Conservation (phyloP, 2,329 filamentous ascomycete species). For the Penicillium sp. region DNA sequence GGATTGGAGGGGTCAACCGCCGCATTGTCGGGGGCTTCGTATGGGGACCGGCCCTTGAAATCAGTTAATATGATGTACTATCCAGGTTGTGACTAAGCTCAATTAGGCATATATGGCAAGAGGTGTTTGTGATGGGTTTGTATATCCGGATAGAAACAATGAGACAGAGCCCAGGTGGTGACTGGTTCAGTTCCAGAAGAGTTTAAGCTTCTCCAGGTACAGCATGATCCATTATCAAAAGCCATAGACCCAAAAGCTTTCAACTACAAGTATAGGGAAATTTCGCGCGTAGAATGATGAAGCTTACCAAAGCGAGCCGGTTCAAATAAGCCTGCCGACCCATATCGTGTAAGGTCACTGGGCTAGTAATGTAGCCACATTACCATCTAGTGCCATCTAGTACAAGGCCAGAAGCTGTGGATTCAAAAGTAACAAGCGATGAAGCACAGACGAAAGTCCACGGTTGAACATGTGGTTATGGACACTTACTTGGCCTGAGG, state of each 20-base stretch:
- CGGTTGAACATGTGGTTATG: slow-evolving; percentile 4
- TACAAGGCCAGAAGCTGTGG: not conserved
- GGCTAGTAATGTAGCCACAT: slow-evolving; percentile 8
- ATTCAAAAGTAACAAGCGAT: not conserved
- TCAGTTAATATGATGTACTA: slow-evolving; percentile 19
- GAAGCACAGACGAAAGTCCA: not conserved
- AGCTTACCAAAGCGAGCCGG: slow-evolving; percentile 47
- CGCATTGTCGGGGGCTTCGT: slow-evolving; percentile 41
- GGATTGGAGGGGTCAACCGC: slow-evolving; percentile 20
- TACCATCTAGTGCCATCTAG: not conserved
- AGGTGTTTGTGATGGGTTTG: not conserved
- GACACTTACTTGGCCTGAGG: slow-evolving; percentile 15
- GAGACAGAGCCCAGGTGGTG: not conserved
- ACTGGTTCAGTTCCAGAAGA: not conserved
- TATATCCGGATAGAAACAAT: not conserved
- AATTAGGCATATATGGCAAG: not conserved
- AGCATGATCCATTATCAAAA: not conserved
- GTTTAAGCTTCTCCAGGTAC: not conserved
- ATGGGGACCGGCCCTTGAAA: slow-evolving; percentile 46
- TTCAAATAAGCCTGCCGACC: slow-evolving; percentile 47
- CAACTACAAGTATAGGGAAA: not conserved
- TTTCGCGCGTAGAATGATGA: not conserved
- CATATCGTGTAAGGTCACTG: slow-evolving; percentile 28
- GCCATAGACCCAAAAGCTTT: not conserved
- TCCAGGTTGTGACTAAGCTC: not conserved